Evolutionary conservation across 2,329 filamentous ascomycete species (phyloP), one percentile per base, ranked within the genome.

Genomic region (Simplicillium sp.): DNA sequence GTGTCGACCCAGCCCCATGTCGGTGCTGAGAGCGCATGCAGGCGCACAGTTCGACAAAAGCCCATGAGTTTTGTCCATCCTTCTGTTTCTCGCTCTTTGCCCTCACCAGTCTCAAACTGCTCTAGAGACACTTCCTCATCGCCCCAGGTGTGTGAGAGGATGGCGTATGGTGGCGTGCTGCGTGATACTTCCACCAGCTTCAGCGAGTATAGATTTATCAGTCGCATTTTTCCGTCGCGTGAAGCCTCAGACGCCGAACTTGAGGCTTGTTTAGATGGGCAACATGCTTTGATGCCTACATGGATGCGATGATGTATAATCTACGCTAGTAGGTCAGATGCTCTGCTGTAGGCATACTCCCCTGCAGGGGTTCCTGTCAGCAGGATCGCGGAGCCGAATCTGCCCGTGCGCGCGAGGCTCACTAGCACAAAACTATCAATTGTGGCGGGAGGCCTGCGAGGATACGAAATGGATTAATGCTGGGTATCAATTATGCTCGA

Each of bases 61-160:
- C 16, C 13, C 8, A 15, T 12, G 25, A 44, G 33, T 16, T 44
- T 44, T 12, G 18, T 3, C 5, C 40, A 37, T 8, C 38, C 42
- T 12, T 6, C 13, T 25, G 40, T 39, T 11, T 9, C 2, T 11
- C 28, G 18, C 15, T 11, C 9, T 8, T 36, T 38, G 12, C 37
- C 34, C 4, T 36, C 40, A 4, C 37, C 31, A 9, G 14, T 1
- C 35, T 50, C 41, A 37, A 49, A 48, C 3, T 42, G 45, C 48
- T 50, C 8, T 28, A 57, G 50, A 2, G 43, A 42, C 6, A 50
- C 46, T 34, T 52, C 49, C 36, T 45, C 50, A 16, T 18, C 9
- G 17, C 44, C 45, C 50, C 50, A 52, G 3, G 47, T 51, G 20
- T 52, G 50, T 0, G 50, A 52, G 7, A 52, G 46, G 17, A 52